Evolutionary conservation across 2,329 filamentous ascomycete species (phyloP), one percentile per base, ranked within the genome.

Genomic region (Colletotrichum sp.): DNA sequence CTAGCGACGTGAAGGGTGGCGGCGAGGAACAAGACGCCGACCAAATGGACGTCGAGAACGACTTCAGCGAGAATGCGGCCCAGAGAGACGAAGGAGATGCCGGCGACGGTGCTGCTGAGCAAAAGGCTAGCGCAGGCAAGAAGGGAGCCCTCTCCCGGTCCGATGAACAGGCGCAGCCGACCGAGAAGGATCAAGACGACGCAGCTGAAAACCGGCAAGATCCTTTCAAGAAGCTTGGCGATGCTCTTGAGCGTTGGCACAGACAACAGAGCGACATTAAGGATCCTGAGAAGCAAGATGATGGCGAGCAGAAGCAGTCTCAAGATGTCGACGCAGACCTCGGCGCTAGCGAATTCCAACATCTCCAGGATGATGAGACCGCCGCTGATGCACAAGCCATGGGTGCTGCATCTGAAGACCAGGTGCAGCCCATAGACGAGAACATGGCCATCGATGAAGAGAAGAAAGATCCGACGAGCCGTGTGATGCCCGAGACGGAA

Each of bases 221-320:
- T 78, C 94, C 96, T 2, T 98, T 98, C 89, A 97, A 97, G 86
- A 97, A 98, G 81, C 91, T 99, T 34, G 97, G 97, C 26, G 96
- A 99, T 85, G 94, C 95, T 7, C 89, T 99, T 36, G 96, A 98
- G 83, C 92, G 94, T 79, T 99, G 96, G 95, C 96, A 98, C 83
- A 92, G 95, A 74, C 95, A 96, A 81, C 95, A 97, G 80, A 92
- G 91, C 62, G 94, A 98, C 76, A 98, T 99, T 79, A 87, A 90
- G 81, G 90, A 94, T 73, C 86, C 90, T 3, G 87, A 91, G 69
- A 85, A 90, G 65, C 86, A 92, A 69, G 84, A 84, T 24, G 89
- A 91, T 62, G 86, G 89, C 14, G 84, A 89, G 24, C 87, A 90
- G 36, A 85, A 91, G 78, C 86, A 85, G 48, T 84, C 89, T 56